Base-by-base conservation (phyloP, 495 filamentous ascomycete species). In the Schizothecium vesticola region DNA sequence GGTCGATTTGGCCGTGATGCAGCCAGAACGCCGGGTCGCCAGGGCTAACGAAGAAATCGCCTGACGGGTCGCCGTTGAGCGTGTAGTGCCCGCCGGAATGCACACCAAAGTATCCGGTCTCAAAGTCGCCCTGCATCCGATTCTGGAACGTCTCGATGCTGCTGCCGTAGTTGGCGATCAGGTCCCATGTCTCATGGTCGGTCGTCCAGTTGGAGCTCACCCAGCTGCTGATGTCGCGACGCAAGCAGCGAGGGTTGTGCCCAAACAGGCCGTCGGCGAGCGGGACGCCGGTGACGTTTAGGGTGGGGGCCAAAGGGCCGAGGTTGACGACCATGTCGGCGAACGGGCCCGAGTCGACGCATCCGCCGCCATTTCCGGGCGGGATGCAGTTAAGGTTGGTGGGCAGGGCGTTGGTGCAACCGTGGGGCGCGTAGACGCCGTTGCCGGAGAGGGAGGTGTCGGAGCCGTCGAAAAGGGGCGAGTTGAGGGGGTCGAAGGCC, bases 1-100 rank as follows among this genome's bases (percentile, higher is more conserved):
- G 85, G 73, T 91, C 89, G 56, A 92, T 82, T 83, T 85, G 84
- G 21, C 80, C 80, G 73, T 91, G 90, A 73, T 92, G 90, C 31
- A 88, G 80, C 74, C 79, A 92, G 75, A 92, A 92, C 5, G 78
- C 82, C 8, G 89, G 89, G 64, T 91, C 90, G 7, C 87, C 86
- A 2, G 88, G 86, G 26, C 80, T 85, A 8, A 77, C 78, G 68
- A 80, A 90, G 31, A 87, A 75, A 74, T 90, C 89, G 16, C 74
- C 73, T 0, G 80, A 84, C 11, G 78, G 80, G 59, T 75, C 73
- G 19, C 71, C 73, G n/a, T 66, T 59, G 24, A 75, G 59, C 6
- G 73, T 73, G 73, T 86, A 88, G 70, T 92, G 90, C 12, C 88
- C 89, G 19, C 81, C 87, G 10, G 83, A 81, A 74, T 89, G 90